These are phyloP conservation scores for Stephanodiscus minutulus DNA, from an alignment of 108 stramenopile genomes.

Conservation along the genomic window DNA sequence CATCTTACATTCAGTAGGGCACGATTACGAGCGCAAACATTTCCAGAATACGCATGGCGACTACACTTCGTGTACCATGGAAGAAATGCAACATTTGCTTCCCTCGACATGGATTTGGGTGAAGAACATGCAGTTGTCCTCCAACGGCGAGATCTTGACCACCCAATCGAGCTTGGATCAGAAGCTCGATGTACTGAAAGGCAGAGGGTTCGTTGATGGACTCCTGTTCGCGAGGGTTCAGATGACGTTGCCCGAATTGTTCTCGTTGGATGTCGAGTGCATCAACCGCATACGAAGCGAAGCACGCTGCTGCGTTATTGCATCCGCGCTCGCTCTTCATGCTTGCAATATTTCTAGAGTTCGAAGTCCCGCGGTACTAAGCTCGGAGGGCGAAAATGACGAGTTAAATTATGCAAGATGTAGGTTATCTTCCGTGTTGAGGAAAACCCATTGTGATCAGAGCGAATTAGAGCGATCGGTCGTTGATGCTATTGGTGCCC, in stretches of 20 bases:
- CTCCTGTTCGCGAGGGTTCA: constrained; percentile 51
- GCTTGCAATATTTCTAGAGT: constrained; percentile 45
- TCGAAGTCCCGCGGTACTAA: constrained; percentile 20
- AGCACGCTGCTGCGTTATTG: constrained; percentile 61
- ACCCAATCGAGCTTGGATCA: constrained; percentile 37
- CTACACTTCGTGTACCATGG: constrained; percentile 8
- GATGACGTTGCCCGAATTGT: constrained; percentile 57
- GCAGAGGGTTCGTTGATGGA: constrained; percentile 56
- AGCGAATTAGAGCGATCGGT: constrained; percentile 33
- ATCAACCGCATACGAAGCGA: constrained; percentile 47
- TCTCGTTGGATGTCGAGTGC: constrained; percentile 41
- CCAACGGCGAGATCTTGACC: constrained; percentile 7
- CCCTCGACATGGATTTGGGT: constrained; percentile 41
- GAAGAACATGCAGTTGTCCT: constrained; percentile 8
- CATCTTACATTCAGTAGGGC: constrained; percentile 42
- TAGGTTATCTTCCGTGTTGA: constrained; percentile 26
- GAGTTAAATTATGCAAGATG: constrained; percentile 11
- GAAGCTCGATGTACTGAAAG: constrained; percentile 39
- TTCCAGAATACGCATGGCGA: constrained; percentile 36
- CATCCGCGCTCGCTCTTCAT: constrained; percentile 61
- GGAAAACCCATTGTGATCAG: constrained; percentile 26
- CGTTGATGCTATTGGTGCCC: constrained; percentile 26
- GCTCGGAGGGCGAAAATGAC: constrained; percentile 5
- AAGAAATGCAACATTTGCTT: constrained; percentile 25
- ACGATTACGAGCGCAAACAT: constrained; percentile 40